phyloP scores from a whole-genome alignment of 768 basidiomycete genomes.

The Calocybe gangraenosa region DNA sequence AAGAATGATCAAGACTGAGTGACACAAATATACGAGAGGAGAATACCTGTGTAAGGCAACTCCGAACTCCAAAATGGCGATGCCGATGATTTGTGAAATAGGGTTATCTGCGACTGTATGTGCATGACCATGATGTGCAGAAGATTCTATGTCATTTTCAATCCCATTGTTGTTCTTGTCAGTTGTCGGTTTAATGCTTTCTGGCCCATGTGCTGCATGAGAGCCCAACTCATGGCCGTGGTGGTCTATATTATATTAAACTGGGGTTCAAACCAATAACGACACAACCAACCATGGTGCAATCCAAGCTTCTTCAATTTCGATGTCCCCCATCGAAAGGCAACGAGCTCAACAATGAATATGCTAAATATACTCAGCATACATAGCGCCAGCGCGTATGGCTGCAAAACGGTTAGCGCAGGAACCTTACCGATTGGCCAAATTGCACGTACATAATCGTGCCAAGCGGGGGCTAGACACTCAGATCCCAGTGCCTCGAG shows the following conservation, averaged over 20 bases:
- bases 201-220: conserved; percentile 71
- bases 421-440: neutral
- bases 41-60: conserved; percentile 76
- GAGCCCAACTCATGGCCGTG: conserved; percentile 62
- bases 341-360: conserved; percentile 81
- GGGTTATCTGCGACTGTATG: conserved; percentile 34
- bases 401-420: conserved; percentile 37
- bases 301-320: conserved; percentile 67
- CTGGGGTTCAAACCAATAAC: conserved; percentile 3
- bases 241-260: conserved; percentile 37
- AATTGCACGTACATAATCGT: conserved; percentile 55
- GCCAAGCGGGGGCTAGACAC: conserved; percentile 73
- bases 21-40: neutral
- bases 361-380: conserved; percentile 79
- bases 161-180: conserved; percentile 17
- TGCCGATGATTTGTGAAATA: conserved; percentile 73
- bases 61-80: conserved; percentile 93
- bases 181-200: conserved; percentile 24
- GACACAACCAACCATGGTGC: conserved; percentile 43
- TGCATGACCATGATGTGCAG: conserved; percentile 10
- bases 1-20: conserved; percentile 3
- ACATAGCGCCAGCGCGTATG: conserved; percentile 78
- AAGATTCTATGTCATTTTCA: conserved; percentile 25
- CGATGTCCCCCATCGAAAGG: conserved; percentile 81
- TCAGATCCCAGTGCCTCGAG: conserved; percentile 63